phyloP scores from a whole-genome alignment of 495 filamentous ascomycete species.

The Aspergillus carlsbadensis region DNA sequence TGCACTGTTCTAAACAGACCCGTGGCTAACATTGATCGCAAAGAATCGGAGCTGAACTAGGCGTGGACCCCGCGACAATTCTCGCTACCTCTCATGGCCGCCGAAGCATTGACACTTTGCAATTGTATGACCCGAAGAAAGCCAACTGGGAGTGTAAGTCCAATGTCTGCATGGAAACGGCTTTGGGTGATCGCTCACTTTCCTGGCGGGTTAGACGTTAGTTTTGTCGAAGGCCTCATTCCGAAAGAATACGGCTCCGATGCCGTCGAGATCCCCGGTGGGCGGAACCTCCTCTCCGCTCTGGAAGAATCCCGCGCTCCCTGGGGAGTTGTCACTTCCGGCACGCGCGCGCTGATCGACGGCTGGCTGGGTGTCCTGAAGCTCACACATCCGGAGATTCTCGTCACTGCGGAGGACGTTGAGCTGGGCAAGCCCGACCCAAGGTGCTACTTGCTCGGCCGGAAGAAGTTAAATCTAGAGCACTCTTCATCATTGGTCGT shows the following conservation, averaged over 20 bases:
- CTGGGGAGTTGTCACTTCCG: slow-evolving; percentile 94
- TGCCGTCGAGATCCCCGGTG: slow-evolving; percentile 79
- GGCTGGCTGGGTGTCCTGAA: slow-evolving; percentile 83
- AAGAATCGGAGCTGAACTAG: slow-evolving; percentile 79
- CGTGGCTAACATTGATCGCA: background rate
- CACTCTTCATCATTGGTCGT: slow-evolving; percentile 65
- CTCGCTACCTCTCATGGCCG: slow-evolving; percentile 87
- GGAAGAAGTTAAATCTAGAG: slow-evolving; percentile 57
- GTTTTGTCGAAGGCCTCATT: slow-evolving; percentile 71
- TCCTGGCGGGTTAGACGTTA: slow-evolving; percentile 60
- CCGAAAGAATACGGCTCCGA: slow-evolving; percentile 73
- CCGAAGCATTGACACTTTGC: slow-evolving; percentile 76
- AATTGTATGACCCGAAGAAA: slow-evolving; percentile 69
- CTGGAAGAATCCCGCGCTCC: slow-evolving; percentile 57
- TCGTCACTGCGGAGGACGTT: slow-evolving; percentile 88
- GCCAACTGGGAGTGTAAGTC: slow-evolving; percentile 89
- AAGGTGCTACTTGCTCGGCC: slow-evolving; percentile 75
- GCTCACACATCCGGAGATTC: slow-evolving; percentile 68
- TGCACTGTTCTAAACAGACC: background rate
- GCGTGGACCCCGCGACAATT: slow-evolving; percentile 77
- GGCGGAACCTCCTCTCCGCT: slow-evolving; percentile 54
- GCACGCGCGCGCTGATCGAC: slow-evolving; percentile 73
- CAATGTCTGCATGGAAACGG: background rate
- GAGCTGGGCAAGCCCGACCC: slow-evolving; percentile 81
- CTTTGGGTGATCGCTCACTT: background rate